phyloP scores from a whole-genome alignment of 352 stramenopile species.

The Phytophthora quininea region DNA sequence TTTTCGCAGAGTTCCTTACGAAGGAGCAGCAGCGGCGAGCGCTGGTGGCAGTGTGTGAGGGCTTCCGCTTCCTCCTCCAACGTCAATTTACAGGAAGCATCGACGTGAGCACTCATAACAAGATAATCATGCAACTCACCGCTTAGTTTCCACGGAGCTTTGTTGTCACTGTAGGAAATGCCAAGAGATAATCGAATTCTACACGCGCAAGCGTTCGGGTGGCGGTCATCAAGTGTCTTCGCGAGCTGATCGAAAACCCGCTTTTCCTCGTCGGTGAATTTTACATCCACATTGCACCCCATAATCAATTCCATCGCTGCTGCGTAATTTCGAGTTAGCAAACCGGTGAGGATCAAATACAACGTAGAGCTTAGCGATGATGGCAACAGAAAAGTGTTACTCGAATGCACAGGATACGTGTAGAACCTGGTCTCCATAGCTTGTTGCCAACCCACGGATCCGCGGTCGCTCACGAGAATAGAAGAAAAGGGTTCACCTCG shows the following conservation, averaged over 20 bases:
- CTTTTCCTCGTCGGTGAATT: slow-evolving; percentile 95
- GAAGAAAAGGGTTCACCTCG: slow-evolving; percentile 82
- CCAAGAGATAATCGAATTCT: slow-evolving; percentile 89
- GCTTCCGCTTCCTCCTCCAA: slow-evolving; percentile 95
- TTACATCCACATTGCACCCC: slow-evolving; percentile 96
- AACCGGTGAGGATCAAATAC: slow-evolving; percentile 97
- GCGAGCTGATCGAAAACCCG: slow-evolving; percentile 97
- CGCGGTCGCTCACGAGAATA: slow-evolving; percentile 77
- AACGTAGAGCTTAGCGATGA: slow-evolving; percentile 96
- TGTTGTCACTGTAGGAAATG: slow-evolving; percentile 91
- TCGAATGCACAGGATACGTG: slow-evolving; percentile 98
- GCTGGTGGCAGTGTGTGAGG: slow-evolving; percentile 74
- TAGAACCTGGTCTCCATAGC: slow-evolving; percentile 95
- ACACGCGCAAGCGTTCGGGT: slow-evolving; percentile 96
- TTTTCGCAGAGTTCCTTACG: slow-evolving; percentile 78
- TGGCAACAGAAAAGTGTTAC: slow-evolving; percentile 93
- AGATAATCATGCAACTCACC: slow-evolving; percentile 90
- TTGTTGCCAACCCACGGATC: slow-evolving; percentile 83
- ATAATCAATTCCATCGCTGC: slow-evolving; percentile 96
- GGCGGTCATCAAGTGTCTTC: slow-evolving; percentile 94
- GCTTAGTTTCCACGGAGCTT: slow-evolving; percentile 88
- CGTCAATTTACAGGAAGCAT: slow-evolving; percentile 93
- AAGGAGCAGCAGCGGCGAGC: slow-evolving; percentile 66
- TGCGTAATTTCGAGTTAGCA: slow-evolving; percentile 95
- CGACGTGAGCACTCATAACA: slow-evolving; percentile 90